phyloP scores from a whole-genome alignment of 257 asterid genomes.

The Forsythia viridissima region DNA sequence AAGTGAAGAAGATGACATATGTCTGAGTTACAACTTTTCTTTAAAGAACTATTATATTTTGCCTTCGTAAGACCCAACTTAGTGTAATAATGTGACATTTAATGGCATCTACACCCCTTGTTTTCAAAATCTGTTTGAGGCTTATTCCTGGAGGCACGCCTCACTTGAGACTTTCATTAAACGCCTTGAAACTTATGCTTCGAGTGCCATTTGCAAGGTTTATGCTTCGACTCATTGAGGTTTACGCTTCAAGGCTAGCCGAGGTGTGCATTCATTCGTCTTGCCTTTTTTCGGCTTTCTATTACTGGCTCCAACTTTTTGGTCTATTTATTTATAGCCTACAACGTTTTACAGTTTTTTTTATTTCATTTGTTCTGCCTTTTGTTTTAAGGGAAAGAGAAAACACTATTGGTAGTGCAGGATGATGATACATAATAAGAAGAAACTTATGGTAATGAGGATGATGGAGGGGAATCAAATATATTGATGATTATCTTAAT shows the following conservation, averaged over 20 bases:
- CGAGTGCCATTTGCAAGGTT: background rate
- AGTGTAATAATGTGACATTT: background rate
- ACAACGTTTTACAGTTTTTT: too few relatives aligned
- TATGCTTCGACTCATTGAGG: background rate
- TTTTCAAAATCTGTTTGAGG: background rate
- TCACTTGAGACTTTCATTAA: background rate
- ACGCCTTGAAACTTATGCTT: background rate
- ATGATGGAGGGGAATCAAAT: background rate
- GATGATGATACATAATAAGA: background rate
- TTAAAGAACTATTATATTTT: background rate
- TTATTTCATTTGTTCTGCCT: too few relatives aligned
- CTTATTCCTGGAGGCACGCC: background rate
- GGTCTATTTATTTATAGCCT: background rate
- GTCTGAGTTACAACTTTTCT: background rate
- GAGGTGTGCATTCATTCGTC: background rate
- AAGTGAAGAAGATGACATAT: constrained; percentile 3
- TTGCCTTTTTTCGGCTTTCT: background rate
- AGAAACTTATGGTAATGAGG: background rate
- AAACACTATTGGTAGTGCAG: background rate
- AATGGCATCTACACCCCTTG: background rate
- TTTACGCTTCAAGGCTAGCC: background rate
- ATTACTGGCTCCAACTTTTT: background rate
- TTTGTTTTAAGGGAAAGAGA: background rate
- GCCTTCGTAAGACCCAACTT: background rate
- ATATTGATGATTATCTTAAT: background rate